Base-by-base conservation (phyloP, 208 protist genomes). In the Tritrichomonas musculus region DNA sequence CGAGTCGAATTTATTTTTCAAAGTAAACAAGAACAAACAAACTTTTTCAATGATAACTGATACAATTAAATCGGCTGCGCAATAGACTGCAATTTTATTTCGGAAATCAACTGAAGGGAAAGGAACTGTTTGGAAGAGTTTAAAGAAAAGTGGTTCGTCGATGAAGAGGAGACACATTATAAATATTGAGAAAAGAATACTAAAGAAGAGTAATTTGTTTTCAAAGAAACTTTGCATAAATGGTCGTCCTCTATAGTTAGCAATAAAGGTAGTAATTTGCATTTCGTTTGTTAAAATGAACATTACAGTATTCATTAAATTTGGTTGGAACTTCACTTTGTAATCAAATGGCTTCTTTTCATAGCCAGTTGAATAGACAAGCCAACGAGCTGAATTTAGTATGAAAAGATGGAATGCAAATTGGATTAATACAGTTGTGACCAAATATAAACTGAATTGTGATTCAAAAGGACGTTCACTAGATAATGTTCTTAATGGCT, bases 401-500 rank as follows among this genome's bases (percentile, higher is more conserved):
- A 49, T 17, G 4, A 53, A 11, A 14, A 84, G 53, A 44, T 84
- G 73, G 9, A 84, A 11, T 53, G 73, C 73, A 44, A 84, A 84
- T 84, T 84, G 73, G 1, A 27, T 1, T n/a, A 84, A 53, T 53
- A 84, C 73, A n/a, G 73, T 53, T 53, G 44, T 84, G 20, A 84
- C 73, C 9, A 84, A 53, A 53, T 84, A 84, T 44, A 33, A 84
- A 84, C 53, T 84, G 30, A 84, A 84, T 25, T 84, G 73, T 3
- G 73, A 84, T 53, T 27, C 41, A 53, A 84, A 84, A 13, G 73
- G 73, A n/a, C 73, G 9, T n/a, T 84, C 73, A 1, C 9, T 11
- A 11, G 41, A 53, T 9, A 84, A 33, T 11, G 9, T 53, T 49
- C 73, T 49, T 14, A 84, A 8, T n/a, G 73, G 73, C 20, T 84